Evolutionary conservation across 2,329 filamentous ascomycete genomes (phyloP), one percentile per base, ranked within the genome.

Genomic region (Exophiala alcalophila): DNA sequence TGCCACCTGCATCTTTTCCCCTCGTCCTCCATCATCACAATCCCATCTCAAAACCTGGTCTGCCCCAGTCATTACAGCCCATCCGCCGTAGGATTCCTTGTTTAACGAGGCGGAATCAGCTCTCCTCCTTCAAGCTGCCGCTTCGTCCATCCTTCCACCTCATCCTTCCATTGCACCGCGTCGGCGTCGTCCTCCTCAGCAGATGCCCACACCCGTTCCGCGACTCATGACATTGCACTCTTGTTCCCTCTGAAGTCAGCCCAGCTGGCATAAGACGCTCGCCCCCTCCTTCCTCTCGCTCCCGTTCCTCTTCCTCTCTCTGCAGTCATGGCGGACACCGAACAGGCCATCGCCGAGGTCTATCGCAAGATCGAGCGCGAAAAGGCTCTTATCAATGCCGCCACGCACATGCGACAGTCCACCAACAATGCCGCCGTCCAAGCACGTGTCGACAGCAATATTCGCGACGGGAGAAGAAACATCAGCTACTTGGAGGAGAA

Each of bases 361-460:
- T 81, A 85, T 71, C 85, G 83, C 73, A 97, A 98, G 84, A 97
- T 98, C 68, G 88, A 96, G 75, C 83, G 91, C 65, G 92, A 98
- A 71, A 91, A 90, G 76, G 86, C 84, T 60, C 82, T 97, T 62
- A 92, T 98, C 74, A 86, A 86, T 67, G 91, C 88, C 60, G 91
- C 91, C 57, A 92, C 87, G 69, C 81, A 86, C 59, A 95, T 98
- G 90, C 85, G 89, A 69, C 84, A 90, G 69, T 90, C 92, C 66
- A 96, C 91, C 58, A 87, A 88, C 72, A 98, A 98, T 68, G 85
- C 90, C 57, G 78, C 82, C 50, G 91, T 97, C 54, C 84, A 89
- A 62, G 90, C 90, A 58, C 81, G 88, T 61, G 81, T 95, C 65
- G 91, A 97, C 63, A 85, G 83, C 52, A 89, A 96, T 69, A 94